Evolutionary conservation across 768 basidiomycete species (phyloP), one percentile per base, ranked within the genome.

Genomic region (Phanerodontia chrysosporium): DNA sequence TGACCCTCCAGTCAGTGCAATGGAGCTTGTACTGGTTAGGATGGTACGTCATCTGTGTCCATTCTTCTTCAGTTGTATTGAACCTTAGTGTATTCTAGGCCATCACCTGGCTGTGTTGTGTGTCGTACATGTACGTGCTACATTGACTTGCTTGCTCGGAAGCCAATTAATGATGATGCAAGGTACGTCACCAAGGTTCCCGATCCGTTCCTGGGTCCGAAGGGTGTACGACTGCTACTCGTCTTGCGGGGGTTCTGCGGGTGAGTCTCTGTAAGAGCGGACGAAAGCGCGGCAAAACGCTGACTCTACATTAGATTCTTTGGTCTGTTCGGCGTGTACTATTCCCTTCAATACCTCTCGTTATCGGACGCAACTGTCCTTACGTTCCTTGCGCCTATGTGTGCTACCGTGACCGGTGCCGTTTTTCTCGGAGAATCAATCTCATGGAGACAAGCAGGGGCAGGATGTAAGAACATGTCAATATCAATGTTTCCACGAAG

Each of bases 311-410:
- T 1, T 55, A 90, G 87, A 2, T 95, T 92, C 69, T 80, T 90
- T 54, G 87, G 86, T 3, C 71, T 92, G 6, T 83, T 83, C 58
- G 83, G 85, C 16, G 73, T 82, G n/a, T 89, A 88, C 68, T 87
- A 83, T 65, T 83, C 89, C 0, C 73, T 92, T 12, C 78, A 84
- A 69, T 90, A 87, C 70, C 79, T 94, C 3, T 87, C 89, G 0
- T 76, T 95, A 0, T 87, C 88, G 1, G 92, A 95, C 68, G 83
- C 89, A 0, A 86, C 84, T 0, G 87, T 89, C 4, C 73, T 96
- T 49, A 84, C 85, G 0, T 95, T 93, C 74, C 75, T 95, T 3
- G 70, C 80, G 0, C 93, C 93, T 0, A 79, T 86, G 54, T 77
- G 77, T 42, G 87, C 85, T 0, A 84, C 83, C 0, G 67, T 90